A percentile compares a stretch with the other conserved stretches of the same genome.
Evolutionary conservation across 2,329 filamentous ascomycete genomes (phyloP).

Genomic region (Zymoseptoria pseudotritici): DNA sequence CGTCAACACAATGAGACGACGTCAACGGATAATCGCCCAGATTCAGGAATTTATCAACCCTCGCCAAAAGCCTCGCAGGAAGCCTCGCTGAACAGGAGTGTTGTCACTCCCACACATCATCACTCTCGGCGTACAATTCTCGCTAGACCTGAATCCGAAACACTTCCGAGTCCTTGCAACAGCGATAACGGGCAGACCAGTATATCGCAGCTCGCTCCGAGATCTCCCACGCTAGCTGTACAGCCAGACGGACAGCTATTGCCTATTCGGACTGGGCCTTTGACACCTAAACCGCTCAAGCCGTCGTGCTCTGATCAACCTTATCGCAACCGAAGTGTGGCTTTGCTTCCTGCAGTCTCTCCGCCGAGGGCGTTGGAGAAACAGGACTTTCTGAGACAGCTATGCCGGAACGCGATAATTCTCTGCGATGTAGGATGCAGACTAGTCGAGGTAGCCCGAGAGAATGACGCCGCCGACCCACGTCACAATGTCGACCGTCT

Average conservation of each 20-base stretch:
- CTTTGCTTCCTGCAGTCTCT: neutral
- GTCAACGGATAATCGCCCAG: neutral
- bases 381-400: conserved; percentile 32
- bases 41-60: neutral
- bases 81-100: neutral
- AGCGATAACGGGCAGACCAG: conserved; percentile 1
- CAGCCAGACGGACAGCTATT: conserved; percentile 3
- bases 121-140: neutral
- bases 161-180: conserved; percentile 17
- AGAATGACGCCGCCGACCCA: conserved; percentile 28
- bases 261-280: no score
- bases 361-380: neutral
- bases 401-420: conserved; percentile 39
- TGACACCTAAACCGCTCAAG: no score
- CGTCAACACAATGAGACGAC: neutral
- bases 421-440: conserved; percentile 38
- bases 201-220: conserved; percentile 6
- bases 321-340: neutral
- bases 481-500: conserved; percentile 36
- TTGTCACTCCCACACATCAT: neutral
- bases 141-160: conserved; percentile 20
- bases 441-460: conserved; percentile 36
- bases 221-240: neutral
- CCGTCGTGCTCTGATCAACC: neutral
- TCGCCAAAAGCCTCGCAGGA: neutral